phyloP scores from a whole-genome alignment of 2,329 filamentous ascomycete species.

The Geosmithia morbida region DNA sequence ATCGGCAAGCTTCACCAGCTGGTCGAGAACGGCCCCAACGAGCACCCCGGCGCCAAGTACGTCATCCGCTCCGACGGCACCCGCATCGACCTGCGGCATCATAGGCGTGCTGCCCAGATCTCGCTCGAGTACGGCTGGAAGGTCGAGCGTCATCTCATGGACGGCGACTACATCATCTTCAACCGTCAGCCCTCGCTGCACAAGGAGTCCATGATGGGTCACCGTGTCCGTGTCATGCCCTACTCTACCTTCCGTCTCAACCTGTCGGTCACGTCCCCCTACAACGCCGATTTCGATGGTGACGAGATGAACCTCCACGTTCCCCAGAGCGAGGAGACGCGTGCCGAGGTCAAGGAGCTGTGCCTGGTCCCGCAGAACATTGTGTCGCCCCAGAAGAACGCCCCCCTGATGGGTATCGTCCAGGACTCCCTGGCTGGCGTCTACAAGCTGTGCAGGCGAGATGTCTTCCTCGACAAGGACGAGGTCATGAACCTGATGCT shows the following conservation, averaged over 20 bases:
- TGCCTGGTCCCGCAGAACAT: slow-evolving; percentile 98
- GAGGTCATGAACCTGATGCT: slow-evolving; percentile 94
- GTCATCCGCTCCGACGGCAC: slow-evolving; percentile 89
- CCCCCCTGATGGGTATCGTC: slow-evolving; percentile 97
- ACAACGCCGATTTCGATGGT: slow-evolving; percentile 99
- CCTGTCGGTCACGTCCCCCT: slow-evolving; percentile 91
- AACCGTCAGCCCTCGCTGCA: slow-evolving; percentile 98
- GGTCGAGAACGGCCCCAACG: slow-evolving; percentile 85
- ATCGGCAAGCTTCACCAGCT: slow-evolving; percentile 81
- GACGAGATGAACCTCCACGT: slow-evolving; percentile 99
- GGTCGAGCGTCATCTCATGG: slow-evolving; percentile 90
- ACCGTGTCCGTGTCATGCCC: slow-evolving; percentile 93
- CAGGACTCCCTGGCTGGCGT: slow-evolving; percentile 93
- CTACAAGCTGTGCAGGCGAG: slow-evolving; percentile 91
- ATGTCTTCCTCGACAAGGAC: slow-evolving; percentile 80
- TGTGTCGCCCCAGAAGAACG: slow-evolving; percentile 92
- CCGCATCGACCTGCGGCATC: slow-evolving; percentile 86
- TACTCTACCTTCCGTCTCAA: slow-evolving; percentile 98
- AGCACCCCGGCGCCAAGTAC: slow-evolving; percentile 92
- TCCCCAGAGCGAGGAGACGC: slow-evolving; percentile 91
- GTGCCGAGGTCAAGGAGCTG: slow-evolving; percentile 84
- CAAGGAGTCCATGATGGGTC: slow-evolving; percentile 99
- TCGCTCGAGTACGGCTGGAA: slow-evolving; percentile 94
- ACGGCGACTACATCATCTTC: slow-evolving; percentile 97
- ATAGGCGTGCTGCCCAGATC: slow-evolving; percentile 76